Conservation (phyloP, 1,139 yeast genomes). For the Eremothecium cymbalariae region DNA sequence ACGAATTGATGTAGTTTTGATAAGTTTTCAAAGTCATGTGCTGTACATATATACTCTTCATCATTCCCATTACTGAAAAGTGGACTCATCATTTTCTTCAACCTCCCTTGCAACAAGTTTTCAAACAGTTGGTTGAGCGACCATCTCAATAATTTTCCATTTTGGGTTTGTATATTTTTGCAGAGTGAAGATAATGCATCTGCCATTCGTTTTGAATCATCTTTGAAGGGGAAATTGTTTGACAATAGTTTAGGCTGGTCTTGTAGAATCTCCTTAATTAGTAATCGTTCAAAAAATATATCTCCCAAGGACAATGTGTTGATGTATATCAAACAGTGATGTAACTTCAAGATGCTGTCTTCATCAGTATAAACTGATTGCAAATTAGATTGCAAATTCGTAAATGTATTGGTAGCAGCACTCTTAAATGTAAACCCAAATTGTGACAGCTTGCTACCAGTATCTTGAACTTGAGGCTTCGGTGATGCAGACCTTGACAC, state of each 20-base stretch:
- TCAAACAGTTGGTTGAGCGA: conserved; percentile 26
- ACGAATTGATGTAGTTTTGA: conserved; percentile 41
- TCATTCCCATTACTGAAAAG: conserved; percentile 21
- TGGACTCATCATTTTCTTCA: conserved; percentile 17
- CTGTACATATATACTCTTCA: conserved; percentile 23
- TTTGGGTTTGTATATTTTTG: conserved; percentile 19
- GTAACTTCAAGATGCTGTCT: conserved; percentile 24
- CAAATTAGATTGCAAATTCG: conserved; percentile 29
- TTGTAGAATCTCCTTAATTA: conserved; percentile 26
- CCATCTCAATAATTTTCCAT: conserved; percentile 26
- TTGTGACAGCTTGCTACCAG: conserved; percentile 19
- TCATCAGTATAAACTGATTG: conserved; percentile 29
- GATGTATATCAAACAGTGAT: conserved; percentile 28
- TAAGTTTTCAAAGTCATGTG: conserved; percentile 34
- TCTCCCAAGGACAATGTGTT: conserved; percentile 25
- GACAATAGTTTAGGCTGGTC: conserved; percentile 33
- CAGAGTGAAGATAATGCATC: conserved; percentile 33
- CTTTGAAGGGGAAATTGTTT: conserved; percentile 48
- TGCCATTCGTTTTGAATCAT: conserved; percentile 40
- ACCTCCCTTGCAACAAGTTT: conserved; percentile 19
- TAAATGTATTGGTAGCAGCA: conserved; percentile 27
- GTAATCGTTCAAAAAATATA: conserved; percentile 19
- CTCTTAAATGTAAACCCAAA: conserved; percentile 29
- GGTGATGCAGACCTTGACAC: conserved; percentile 14
- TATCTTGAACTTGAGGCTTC: conserved; percentile 10